Evolutionary conservation across 1,284 basidiomycete genomes (phyloP).

Genomic region (Heterobasidion irregulare): DNA sequence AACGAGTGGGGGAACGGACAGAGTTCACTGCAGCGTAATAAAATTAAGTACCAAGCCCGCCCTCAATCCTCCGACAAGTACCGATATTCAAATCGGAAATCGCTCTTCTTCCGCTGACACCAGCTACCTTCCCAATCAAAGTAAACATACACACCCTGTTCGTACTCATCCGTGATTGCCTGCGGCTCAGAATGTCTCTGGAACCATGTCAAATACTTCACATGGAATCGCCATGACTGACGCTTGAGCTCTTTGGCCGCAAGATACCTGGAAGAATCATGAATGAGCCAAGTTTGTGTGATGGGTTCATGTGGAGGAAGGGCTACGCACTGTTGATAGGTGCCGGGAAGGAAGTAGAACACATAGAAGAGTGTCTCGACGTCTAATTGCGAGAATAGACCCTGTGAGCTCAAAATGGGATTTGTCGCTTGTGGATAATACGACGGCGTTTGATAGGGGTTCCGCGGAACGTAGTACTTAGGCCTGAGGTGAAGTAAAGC

Average conservation of each 20-base stretch:
- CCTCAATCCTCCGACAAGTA: conserved; percentile 81
- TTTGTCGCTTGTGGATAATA: conserved; percentile 94
- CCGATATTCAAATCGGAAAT: conserved; percentile 94
- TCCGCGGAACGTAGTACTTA: conserved; percentile 93
- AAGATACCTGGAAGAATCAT: conserved; percentile 56
- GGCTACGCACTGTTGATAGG: conserved; percentile 83
- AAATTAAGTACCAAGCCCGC: background rate
- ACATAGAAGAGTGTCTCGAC: conserved; percentile 98
- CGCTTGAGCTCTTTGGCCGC: conserved; percentile 97
- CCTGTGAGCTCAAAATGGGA: conserved; percentile 77
- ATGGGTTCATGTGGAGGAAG: background rate
- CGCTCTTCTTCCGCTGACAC: conserved; percentile 97
- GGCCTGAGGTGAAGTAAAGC: conserved; percentile 44
- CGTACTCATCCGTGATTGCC: conserved; percentile 98
- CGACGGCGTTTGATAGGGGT: conserved; percentile 85
- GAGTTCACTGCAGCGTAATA: background rate
- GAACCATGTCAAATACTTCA: conserved; percentile 99
- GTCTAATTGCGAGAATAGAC: conserved; percentile 88
- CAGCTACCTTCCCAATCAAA: conserved; percentile 97
- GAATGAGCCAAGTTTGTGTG: background rate
- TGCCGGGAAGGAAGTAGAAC: conserved; percentile 97
- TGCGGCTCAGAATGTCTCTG: conserved; percentile 98
- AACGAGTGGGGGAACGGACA: background rate
- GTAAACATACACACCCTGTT: conserved; percentile 97
- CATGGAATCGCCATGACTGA: conserved; percentile 99